Evolutionary conservation across 805 yeast species (phyloP).

Genomic region (Hermanozyma aechmeae): DNA sequence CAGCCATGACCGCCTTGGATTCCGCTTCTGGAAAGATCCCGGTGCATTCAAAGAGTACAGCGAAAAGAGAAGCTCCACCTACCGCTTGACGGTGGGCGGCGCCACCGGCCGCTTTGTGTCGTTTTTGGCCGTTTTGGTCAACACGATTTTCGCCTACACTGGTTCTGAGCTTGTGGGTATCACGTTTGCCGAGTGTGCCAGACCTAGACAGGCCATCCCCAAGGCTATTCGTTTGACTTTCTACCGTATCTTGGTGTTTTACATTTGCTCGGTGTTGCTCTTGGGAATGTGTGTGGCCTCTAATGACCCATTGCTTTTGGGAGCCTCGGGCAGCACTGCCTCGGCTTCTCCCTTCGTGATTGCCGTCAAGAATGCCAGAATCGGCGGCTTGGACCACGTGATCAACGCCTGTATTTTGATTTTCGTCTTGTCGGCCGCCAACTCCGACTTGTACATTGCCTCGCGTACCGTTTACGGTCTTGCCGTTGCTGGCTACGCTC

Average conservation of each 20-base stretch:
- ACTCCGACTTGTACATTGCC: conserved; percentile 14
- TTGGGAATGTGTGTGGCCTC: conserved; percentile 44
- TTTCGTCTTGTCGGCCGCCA: conserved; percentile 14
- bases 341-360: conserved; percentile 14
- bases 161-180: conserved; percentile 68
- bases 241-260: conserved; percentile 56
- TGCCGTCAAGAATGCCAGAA: conserved; percentile 13
- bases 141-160: conserved; percentile 60
- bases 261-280: conserved; percentile 50
- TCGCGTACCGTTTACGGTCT: conserved; percentile 13
- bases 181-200: conserved; percentile 65
- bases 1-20: conserved; percentile 62
- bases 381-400: conserved; percentile 13
- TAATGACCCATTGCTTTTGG: conserved; percentile 10
- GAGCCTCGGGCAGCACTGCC: conserved; percentile 10
- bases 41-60: conserved; percentile 50
- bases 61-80: conserved; percentile 28
- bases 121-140: conserved; percentile 52
- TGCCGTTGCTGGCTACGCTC: conserved; percentile 13
- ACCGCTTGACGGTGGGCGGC: conserved; percentile 30
- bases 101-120: conserved; percentile 50
- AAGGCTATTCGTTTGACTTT: conserved; percentile 62
- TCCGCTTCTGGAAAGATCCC: conserved; percentile 61
- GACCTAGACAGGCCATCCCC: conserved; percentile 59
- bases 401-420: conserved; percentile 14